phyloP scores from a whole-genome alignment of 2,329 filamentous ascomycete genomes.

The Nothopassalora personata region DNA sequence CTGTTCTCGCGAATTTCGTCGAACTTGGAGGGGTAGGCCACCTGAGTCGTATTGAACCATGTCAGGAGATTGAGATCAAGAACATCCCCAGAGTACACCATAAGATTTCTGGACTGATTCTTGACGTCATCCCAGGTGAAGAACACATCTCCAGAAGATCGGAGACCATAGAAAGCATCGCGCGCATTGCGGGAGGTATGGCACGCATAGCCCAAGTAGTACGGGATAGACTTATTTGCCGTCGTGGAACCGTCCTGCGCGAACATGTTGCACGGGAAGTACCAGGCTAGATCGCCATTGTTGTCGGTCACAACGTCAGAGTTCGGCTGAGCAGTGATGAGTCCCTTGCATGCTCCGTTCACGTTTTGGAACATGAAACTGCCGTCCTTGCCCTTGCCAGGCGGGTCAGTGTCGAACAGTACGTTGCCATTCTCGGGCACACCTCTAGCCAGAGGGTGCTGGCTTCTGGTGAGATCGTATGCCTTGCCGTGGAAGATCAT shows the following conservation, averaged over 20 bases:
- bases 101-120: conserved; percentile 81
- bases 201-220: conserved; percentile 82
- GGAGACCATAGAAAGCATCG: conserved; percentile 68
- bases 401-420: conserved; percentile 75
- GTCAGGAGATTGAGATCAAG: conserved; percentile 80
- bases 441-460: conserved; percentile 73
- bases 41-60: conserved; percentile 83
- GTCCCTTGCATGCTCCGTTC: conserved; percentile 88
- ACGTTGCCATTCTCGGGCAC: conserved; percentile 73
- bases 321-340: conserved; percentile 66
- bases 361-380: conserved; percentile 98
- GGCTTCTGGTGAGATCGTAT: conserved; percentile 72
- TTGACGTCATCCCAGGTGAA: conserved; percentile 93
- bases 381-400: conserved; percentile 81
- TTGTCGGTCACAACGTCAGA: conserved; percentile 76
- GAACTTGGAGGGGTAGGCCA: conserved; percentile 70
- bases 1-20: conserved; percentile 68
- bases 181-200: conserved; percentile 70
- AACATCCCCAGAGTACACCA: conserved; percentile 91
- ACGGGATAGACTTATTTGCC: conserved; percentile 67
- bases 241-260: conserved; percentile 85
- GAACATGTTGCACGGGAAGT: conserved; percentile 87
- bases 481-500: conserved; percentile 96
- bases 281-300: conserved; percentile 79
- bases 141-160: conserved; percentile 76